A percentile compares a stretch with the other conserved stretches of the same genome.
These are phyloP conservation scores for Leishmania major DNA, from an alignment of 208 protist species.

Conservation along the genomic window DNA sequence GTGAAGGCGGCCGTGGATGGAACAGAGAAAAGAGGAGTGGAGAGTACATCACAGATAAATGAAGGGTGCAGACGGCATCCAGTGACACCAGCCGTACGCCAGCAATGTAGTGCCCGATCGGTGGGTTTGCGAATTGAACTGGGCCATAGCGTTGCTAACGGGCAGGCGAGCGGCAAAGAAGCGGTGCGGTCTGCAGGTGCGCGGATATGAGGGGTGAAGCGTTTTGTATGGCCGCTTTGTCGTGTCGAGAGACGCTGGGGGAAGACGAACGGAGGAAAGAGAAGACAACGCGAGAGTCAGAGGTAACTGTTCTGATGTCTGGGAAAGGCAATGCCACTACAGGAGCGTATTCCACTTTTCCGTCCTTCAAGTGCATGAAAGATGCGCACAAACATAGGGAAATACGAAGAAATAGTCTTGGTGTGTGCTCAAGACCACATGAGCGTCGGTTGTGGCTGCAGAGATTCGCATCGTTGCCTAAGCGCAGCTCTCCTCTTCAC, in stretches of 20 bases:
- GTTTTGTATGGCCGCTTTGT: not conserved
- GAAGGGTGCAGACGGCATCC: no score
- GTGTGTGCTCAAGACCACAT: not conserved
- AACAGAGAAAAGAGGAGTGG: no score
- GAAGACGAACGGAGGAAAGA: not conserved
- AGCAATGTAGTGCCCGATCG: no score
- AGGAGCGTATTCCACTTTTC: not conserved
- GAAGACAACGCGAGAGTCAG: not conserved
- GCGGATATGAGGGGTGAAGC: not conserved
- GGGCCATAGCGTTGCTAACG: no score
- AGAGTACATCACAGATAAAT: no score
- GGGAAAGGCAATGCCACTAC: not conserved
- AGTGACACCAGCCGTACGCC: no score
- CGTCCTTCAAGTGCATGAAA: not conserved
- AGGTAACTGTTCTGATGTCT: not conserved
- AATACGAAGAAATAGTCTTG: not conserved
- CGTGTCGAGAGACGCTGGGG: not conserved
- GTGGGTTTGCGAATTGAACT: no score
- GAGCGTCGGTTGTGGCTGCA: not conserved
- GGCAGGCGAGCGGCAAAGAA: no score
- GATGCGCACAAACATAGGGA: not conserved
- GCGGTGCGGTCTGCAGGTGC: no score
- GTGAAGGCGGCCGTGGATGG: no score
- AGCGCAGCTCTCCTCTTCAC: not conserved
- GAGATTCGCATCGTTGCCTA: not conserved